Base-by-base conservation (phyloP, 371 early-diverging fungal genomes). In the Rhizopus arrhizus region DNA sequence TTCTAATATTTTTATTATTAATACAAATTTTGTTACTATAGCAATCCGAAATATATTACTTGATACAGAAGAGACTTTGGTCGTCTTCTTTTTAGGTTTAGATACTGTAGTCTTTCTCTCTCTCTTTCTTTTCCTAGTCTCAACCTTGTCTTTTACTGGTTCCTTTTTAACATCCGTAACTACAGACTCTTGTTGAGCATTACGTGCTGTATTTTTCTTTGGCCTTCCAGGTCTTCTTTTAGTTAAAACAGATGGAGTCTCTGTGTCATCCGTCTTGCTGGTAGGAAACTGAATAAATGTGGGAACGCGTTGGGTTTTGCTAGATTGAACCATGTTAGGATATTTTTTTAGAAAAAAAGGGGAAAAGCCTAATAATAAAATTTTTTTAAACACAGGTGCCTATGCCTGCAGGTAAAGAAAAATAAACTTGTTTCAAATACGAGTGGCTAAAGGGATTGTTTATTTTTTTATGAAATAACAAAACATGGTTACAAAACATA, bases 261-360 rank as follows among this genome's bases (percentile, higher is more conserved):
- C 22, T 1, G 22, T 22, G 22, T 22, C 22, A 22, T 22, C 22
- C 22, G 22, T 22, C 22, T 22, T 22, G 22, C 22, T 43, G 43
- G 16, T 16, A 43, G 43, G 43, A 53, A 53, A 56, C 1, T 60
- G 35, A 15, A 65, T 61, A 29, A 65, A 65, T 32, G 56, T 56
- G 8, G 66, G 66, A 0, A 61, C 66, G 16, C 66, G 45, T 3
- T 32, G 38, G 33, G 56, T 59, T 33, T 57, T n/a, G n/a, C 9
- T 28, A 5, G 48, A 48, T 48, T 48, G 29, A 10, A 48, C 48
- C 48, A 48, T 48, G 10, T 7, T 29, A 29, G 31, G 31, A 22
- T 22, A 22, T 22, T 22, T 22, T 22, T 38, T 8, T 38, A 13
- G 13, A 38, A 38, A 38, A 38, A 38, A 38, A 38, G 40, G 40